Percentiles rank a stretch among this genome's conserved stretches.
Conservation (phyloP, 106 monocot genomes). For the Dendrobium huoshanense region DNA sequence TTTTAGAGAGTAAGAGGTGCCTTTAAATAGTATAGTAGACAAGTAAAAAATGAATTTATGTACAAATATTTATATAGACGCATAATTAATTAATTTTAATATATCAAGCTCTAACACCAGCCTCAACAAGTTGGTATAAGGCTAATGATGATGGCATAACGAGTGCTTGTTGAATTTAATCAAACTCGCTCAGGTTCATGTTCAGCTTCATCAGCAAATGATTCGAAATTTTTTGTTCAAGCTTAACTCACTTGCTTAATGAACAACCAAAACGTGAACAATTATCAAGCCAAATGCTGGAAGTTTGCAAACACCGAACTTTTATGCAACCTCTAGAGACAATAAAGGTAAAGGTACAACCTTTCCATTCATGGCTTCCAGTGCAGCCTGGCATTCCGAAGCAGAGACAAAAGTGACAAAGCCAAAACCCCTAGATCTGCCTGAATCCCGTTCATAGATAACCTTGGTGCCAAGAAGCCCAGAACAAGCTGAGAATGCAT, state of each 20-base stretch:
- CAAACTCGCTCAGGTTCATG: not conserved
- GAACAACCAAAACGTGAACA: not conserved
- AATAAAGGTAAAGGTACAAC: conserved; percentile 24
- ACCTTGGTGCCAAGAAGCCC: conserved; percentile 76
- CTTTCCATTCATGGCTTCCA: conserved; percentile 70
- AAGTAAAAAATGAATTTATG: no score
- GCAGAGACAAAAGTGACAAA: conserved; percentile 64
- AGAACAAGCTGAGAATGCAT: conserved; percentile 36
- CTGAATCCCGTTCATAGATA: conserved; percentile 69
- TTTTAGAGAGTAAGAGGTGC: no score
- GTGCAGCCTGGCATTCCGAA: conserved; percentile 53
- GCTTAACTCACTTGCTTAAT: not conserved
- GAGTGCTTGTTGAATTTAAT: no score
- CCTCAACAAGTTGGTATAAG: no score
- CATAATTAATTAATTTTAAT: no score
- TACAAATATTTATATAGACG: no score
- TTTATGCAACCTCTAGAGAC: not conserved
- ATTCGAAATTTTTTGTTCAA: not conserved
- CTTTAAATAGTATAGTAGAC: no score
- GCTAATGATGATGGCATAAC: no score
- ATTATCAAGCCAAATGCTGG: not conserved
- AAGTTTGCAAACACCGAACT: not conserved
- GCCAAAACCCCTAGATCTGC: conserved; percentile 72
- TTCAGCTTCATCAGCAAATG: not conserved
- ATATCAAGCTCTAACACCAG: no score